A percentile compares a stretch with the other conserved stretches of the same genome.
These are phyloP conservation scores for Suaeda aralocaspica DNA, from an alignment of 148 eudicot genomes.

Conservation along the genomic window DNA sequence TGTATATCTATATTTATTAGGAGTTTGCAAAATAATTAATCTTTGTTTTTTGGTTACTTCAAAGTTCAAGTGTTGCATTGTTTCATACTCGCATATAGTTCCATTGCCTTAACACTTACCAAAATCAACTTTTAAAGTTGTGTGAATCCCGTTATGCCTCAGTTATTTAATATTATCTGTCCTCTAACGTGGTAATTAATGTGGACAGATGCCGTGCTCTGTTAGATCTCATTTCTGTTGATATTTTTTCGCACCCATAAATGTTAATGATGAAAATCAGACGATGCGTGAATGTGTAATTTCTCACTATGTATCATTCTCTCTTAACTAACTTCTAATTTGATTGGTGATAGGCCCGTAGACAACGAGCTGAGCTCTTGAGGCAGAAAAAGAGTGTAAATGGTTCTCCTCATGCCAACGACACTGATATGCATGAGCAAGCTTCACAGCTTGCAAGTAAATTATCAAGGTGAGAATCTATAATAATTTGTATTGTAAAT, in stretches of 20 bases:
- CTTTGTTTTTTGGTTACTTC: no score
- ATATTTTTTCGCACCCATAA: background rate
- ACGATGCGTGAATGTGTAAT: slow-evolving; percentile 1
- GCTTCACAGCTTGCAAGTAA: slow-evolving; percentile 63
- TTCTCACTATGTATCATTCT: background rate
- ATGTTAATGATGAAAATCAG: background rate
- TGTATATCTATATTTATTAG: slow-evolving; percentile 11
- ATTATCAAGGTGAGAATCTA: slow-evolving; percentile 39
- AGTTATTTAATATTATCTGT: background rate
- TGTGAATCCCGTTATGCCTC: no score
- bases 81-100: no score
- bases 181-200: background rate
- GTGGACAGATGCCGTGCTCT: no score
- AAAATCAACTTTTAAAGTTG: no score
- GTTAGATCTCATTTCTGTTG: background rate
- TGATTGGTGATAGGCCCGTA: slow-evolving; percentile 61
- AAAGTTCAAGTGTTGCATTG: background rate
- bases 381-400: slow-evolving; percentile 53
- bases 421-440: slow-evolving; percentile 41
- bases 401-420: slow-evolving; percentile 30
- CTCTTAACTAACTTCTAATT: slow-evolving; percentile 1
- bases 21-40: background rate
- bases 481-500: no score
- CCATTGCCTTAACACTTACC: no score
- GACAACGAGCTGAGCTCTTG: slow-evolving; percentile 75